phyloP scores from a whole-genome alignment of 139 green algal species.

The Trebouxia sp. region DNA sequence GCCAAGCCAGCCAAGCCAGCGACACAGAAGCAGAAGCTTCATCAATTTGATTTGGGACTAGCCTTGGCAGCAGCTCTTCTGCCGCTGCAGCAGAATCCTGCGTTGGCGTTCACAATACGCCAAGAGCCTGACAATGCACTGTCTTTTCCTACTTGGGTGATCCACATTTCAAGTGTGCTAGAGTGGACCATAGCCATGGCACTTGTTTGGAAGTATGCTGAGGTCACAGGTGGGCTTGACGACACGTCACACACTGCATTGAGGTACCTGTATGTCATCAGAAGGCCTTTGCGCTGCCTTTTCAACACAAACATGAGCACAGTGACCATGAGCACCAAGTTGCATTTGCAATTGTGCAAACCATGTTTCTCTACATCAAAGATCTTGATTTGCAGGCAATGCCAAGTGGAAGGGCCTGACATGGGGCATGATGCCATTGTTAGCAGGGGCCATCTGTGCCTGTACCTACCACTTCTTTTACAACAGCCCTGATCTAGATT shows the following conservation, averaged over 20 bases:
- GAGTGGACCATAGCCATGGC: slow-evolving; percentile 89
- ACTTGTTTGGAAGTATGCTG: slow-evolving; percentile 87
- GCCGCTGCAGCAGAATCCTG: neutral
- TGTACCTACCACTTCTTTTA: slow-evolving; percentile 95
- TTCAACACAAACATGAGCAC: too few relatives aligned
- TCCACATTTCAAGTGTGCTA: slow-evolving; percentile 87
- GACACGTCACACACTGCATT: too few relatives aligned
- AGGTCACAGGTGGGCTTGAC: slow-evolving; percentile 56
- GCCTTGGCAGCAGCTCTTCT: neutral
- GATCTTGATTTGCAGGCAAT: slow-evolving; percentile 60
- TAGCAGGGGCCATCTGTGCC: slow-evolving; percentile 81
- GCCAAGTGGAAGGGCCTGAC: slow-evolving; percentile 84
- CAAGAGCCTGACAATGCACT: slow-evolving; percentile 93
- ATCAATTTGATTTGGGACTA: neutral
- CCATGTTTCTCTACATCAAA: too few relatives aligned
- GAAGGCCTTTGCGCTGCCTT: too few relatives aligned
- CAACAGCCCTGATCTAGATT: slow-evolving; percentile 72
- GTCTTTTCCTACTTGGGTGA: slow-evolving; percentile 95
- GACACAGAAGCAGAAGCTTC: too few relatives aligned
- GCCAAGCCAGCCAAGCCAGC: too few relatives aligned
- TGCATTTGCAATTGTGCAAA: too few relatives aligned
- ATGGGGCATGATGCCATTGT: slow-evolving; percentile 89
- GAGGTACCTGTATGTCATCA: too few relatives aligned
- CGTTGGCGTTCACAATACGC: slow-evolving; percentile 5
- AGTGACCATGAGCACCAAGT: too few relatives aligned